Percentiles rank a stretch among this genome's conserved stretches.
phyloP scores from a whole-genome alignment of 495 filamentous ascomycete genomes.

The Rusavskia elegans region DNA sequence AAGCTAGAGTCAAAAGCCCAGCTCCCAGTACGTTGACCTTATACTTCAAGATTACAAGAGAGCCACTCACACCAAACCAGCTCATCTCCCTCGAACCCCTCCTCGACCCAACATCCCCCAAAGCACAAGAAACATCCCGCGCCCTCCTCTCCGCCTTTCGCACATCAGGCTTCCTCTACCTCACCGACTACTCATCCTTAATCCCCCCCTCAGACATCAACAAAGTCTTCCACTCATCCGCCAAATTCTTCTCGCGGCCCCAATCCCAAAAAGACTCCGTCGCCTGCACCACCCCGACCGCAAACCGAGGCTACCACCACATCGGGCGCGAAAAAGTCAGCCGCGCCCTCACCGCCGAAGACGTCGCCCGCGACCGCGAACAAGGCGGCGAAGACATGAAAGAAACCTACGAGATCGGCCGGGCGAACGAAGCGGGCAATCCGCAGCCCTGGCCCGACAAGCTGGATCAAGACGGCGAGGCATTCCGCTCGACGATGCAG shows the following conservation, averaged over 20 bases:
- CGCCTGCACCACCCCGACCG: slow-evolving; percentile 52
- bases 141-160: slow-evolving; percentile 68
- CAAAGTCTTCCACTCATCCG: slow-evolving; percentile 53
- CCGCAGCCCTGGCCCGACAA: slow-evolving; percentile 67
- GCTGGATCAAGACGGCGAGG: slow-evolving; percentile 27
- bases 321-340: slow-evolving; percentile 67
- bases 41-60: neutral
- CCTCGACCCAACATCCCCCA: slow-evolving; percentile 41
- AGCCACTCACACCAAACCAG: slow-evolving; percentile 25
- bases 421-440: slow-evolving; percentile 46
- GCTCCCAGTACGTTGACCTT: neutral
- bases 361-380: slow-evolving; percentile 41
- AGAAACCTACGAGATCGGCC: slow-evolving; percentile 71
- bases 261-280: slow-evolving; percentile 51
- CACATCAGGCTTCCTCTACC: slow-evolving; percentile 78
- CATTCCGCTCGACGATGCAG: slow-evolving; percentile 58
- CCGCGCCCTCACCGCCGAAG: slow-evolving; percentile 35
- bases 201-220: slow-evolving; percentile 45
- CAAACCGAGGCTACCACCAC: slow-evolving; percentile 66
- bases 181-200: slow-evolving; percentile 38
- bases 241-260: slow-evolving; percentile 62
- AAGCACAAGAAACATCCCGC: slow-evolving; percentile 49
- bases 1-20: neutral
- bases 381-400: slow-evolving; percentile 55
- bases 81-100: slow-evolving; percentile 78